phyloP scores from a whole-genome alignment of 2,329 filamentous ascomycete species.

The Xylaria sp. region DNA sequence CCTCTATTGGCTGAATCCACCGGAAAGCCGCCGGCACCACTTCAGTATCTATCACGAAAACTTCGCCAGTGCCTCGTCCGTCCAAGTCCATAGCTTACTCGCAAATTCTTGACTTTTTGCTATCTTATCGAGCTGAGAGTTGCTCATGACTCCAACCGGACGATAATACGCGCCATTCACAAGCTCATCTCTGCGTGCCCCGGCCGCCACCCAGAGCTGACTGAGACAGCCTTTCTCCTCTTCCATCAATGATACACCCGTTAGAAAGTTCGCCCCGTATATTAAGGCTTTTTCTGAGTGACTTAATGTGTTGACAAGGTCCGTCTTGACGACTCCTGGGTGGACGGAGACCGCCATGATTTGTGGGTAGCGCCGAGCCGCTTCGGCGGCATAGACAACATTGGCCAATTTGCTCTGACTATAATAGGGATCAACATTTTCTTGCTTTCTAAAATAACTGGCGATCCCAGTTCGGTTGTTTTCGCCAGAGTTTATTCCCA shows the following conservation, averaged over 20 bases:
- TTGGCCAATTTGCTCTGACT: slow-evolving; percentile 50
- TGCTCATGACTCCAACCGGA: slow-evolving; percentile 48
- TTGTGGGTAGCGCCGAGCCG: slow-evolving; percentile 42
- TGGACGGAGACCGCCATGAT: slow-evolving; percentile 43
- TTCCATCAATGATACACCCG: slow-evolving; percentile 32
- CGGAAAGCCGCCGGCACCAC: too few species aligned
- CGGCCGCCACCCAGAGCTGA: slow-evolving; percentile 54
- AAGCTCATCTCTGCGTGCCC: slow-evolving; percentile 42
- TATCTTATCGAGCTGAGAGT: slow-evolving; percentile 40
- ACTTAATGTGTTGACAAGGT: slow-evolving; percentile 38
- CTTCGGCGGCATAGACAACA: slow-evolving; percentile 43
- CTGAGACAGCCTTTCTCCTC: slow-evolving; percentile 53
- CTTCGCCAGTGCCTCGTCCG: slow-evolving; percentile 46
- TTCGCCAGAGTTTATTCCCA: background rate
- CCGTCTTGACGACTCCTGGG: slow-evolving; percentile 46
- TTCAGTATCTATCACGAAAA: background rate
- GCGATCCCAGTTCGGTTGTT: background rate
- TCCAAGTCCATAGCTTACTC: slow-evolving; percentile 51
- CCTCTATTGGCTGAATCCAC: too few species aligned
- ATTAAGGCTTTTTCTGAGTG: slow-evolving; percentile 35
- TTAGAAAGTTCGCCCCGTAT: slow-evolving; percentile 30
- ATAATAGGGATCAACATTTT: slow-evolving; percentile 46
- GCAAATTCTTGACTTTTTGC: slow-evolving; percentile 47
- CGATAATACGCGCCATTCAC: slow-evolving; percentile 52
- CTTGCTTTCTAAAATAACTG: too few species aligned